Evolutionary conservation across 495 filamentous ascomycete genomes (phyloP).

Genomic region (Pseudoneurospora amorphoporcata): DNA sequence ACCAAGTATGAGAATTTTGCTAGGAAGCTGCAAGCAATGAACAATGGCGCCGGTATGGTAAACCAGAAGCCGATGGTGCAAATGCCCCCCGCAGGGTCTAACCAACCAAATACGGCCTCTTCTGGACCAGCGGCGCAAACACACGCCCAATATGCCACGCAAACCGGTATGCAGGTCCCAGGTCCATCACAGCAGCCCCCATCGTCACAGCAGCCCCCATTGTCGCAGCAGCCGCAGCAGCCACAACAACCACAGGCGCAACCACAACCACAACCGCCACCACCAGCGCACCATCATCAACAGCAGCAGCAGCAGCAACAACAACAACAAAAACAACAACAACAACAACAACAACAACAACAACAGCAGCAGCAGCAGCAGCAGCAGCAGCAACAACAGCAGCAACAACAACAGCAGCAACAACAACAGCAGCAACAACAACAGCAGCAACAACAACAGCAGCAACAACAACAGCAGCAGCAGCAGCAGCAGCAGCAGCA

Average conservation of each 20-base stretch:
- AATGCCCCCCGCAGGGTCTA: not conserved
- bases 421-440: constrained; percentile 1
- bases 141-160: constrained; percentile 1
- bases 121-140: not conserved
- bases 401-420: not conserved
- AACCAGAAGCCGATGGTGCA: constrained; percentile 4
- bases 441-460: not conserved
- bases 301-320: constrained; percentile 3
- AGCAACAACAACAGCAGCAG: not conserved
- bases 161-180: constrained; percentile 10
- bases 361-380: not conserved
- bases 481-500: not conserved
- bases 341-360: not conserved
- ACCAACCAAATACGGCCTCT: not conserved
- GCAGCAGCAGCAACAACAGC: not conserved
- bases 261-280: not conserved
- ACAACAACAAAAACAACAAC: not conserved
- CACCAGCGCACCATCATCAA: constrained; percentile 5
- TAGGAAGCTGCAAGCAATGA: not conserved
- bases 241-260: constrained; percentile 3
- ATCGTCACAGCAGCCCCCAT: too few species aligned
- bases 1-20: not conserved
- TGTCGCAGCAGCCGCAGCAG: constrained; percentile 19
- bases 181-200: constrained; percentile 8
- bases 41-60: not conserved